These are phyloP conservation scores for Xylariaceae sp. DNA, from an alignment of 2,329 filamentous ascomycete genomes.

Conservation along the genomic window DNA sequence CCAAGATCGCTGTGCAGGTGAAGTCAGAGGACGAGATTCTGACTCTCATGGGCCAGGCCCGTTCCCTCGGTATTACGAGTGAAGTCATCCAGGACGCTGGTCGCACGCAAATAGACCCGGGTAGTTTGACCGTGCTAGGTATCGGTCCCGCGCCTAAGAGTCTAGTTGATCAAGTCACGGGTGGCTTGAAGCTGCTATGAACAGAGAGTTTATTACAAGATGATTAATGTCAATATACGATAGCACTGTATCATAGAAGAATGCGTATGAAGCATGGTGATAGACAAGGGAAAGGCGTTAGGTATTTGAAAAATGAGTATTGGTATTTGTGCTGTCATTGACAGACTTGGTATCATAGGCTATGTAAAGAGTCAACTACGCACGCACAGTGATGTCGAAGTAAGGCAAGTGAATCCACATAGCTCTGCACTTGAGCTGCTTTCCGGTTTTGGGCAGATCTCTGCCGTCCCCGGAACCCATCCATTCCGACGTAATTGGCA, in stretches of 20 bases:
- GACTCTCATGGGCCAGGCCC: conserved; percentile 68
- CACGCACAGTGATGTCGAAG: too few relatives aligned
- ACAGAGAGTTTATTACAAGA: neutral
- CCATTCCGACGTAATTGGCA: too few relatives aligned
- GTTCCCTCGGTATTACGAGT: conserved; percentile 79
- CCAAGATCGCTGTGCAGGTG: conserved; percentile 88
- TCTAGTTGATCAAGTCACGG: conserved; percentile 70
- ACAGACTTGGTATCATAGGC: too few relatives aligned
- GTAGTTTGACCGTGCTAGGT: conserved; percentile 88
- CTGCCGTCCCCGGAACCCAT: too few relatives aligned
- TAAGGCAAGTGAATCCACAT: too few relatives aligned
- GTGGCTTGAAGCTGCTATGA: conserved; percentile 28
- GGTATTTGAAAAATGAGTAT: neutral
- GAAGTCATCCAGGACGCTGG: conserved; percentile 94
- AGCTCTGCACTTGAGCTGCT: too few relatives aligned
- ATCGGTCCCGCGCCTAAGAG: conserved; percentile 79
- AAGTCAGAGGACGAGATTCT: conserved; percentile 83
- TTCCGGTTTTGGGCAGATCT: too few relatives aligned
- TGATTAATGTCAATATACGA: too few relatives aligned
- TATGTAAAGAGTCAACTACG: too few relatives aligned
- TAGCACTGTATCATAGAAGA: too few relatives aligned
- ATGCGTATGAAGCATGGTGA: neutral
- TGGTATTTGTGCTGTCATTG: too few relatives aligned
- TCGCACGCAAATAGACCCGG: conserved; percentile 90
- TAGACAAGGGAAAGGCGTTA: neutral